Base-by-base conservation (phyloP, 2,329 filamentous ascomycete species). In the Phialophora tarda region DNA sequence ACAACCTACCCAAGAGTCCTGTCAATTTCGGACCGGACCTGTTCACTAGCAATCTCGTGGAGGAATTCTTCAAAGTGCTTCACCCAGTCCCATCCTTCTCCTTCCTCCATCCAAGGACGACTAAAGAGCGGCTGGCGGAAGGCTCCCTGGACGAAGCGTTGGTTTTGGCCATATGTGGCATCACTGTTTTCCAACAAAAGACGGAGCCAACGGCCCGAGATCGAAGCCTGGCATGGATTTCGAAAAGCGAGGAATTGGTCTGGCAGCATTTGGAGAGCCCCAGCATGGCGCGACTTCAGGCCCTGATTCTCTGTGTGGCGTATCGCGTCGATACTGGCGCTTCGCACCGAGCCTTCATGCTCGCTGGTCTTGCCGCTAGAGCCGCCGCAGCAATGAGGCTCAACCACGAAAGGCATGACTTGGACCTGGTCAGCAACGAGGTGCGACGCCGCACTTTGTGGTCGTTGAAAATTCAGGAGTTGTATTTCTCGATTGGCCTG, bases 51-150 rank as follows among this genome's bases (percentile, higher is more conserved):
- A 23, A n/a, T 8, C 47, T 50, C 7, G 47, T 50, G n/a, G n/a
- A 50, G 1, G 47, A 50, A 8, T 50, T 50, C 11, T 59, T 59
- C 34, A 14, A 47, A 11, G 26, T 38, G 1, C 28, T 59, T 28
- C 23, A 59, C 12, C 56, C 56, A 21, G 56, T 59, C 17, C 56
- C 56, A 8, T 59, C 56, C n/a, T 59, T 59, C 8, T 38, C 56
- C 11, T 59, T 59, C 56, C 34, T 59, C 17, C 56, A 59, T 21
- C 56, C 56, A n/a, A 41, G 56, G 23, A 41, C 34, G 28, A 59
- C 56, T 44, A 38, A 41, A 23, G 56, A 59, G 26, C 28, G 28
- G 14, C 34, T 59, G n/a, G 21, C 38, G 12, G 56, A 41, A 23
- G 56, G 56, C 34, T 47, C 56, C 14, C 32, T 59, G 17, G 56